A percentile compares a stretch with the other conserved stretches of the same genome.
These are phyloP conservation scores for Xanthoconium stramineum DNA, from an alignment of 768 basidiomycete species.

Conservation along the genomic window DNA sequence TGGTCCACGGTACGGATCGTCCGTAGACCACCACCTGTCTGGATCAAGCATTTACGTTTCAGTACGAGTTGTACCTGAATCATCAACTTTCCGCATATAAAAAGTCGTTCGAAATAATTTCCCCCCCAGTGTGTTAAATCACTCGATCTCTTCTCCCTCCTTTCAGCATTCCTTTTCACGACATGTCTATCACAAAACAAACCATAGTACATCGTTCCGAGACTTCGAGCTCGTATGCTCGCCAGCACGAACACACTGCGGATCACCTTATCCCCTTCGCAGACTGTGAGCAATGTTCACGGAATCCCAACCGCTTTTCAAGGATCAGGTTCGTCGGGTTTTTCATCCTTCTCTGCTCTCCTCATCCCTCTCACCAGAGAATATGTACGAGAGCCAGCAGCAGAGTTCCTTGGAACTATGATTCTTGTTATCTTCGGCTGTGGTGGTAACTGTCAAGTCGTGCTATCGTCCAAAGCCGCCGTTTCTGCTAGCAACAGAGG, in stretches of 20 bases:
- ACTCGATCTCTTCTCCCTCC: neutral
- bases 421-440: conserved; percentile 58
- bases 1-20: conserved; percentile 1
- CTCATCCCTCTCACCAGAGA: conserved; percentile 31
- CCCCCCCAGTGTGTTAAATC: neutral
- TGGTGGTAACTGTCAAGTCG: conserved; percentile 56
- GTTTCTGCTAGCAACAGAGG: conserved; percentile 53
- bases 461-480: conserved; percentile 42
- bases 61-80: neutral
- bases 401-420: conserved; percentile 61
- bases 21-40: neutral
- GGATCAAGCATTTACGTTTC: conserved; percentile 6
- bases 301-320: conserved; percentile 53
- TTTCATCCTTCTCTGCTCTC: neutral
- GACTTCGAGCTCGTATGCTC: conserved; percentile 13
- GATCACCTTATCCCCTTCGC: conserved; percentile 14
- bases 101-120: conserved; percentile 1
- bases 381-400: conserved; percentile 53
- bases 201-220: conserved; percentile 19
- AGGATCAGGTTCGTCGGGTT: conserved; percentile 42
- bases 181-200: conserved; percentile 24
- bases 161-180: neutral
- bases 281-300: conserved; percentile 35
- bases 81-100: conserved; percentile 19
- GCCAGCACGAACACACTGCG: conserved; percentile 3